Base-by-base conservation (phyloP, 2,329 filamentous ascomycete genomes). In the Seiridium cupressi region DNA sequence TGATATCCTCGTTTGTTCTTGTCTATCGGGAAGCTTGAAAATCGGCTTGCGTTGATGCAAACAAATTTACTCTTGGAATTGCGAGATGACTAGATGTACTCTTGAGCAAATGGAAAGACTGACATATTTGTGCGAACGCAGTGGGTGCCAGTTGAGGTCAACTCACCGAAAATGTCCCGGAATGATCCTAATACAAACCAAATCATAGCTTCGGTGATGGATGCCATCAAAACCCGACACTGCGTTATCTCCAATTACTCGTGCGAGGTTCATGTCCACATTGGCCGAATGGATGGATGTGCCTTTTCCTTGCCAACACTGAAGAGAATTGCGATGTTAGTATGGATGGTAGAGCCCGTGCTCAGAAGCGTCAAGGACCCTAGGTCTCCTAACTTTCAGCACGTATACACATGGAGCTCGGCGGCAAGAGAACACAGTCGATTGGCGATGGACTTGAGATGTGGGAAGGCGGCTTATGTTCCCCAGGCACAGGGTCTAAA, bases 231-330 rank as follows among this genome's bases (percentile, higher is more conserved):
- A 13, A 44, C 62, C 10, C 32, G 47, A n/a, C 68, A 70, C 47
- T 62, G 67, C 0, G 57, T 74, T n/a, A 65, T 66, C 10, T 69
- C 72, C 40, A 77, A 77, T 64, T 68, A 74, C 61, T 74, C 70
- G 3, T 77, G 74, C 60, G 75, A 77, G 60, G 66, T 76, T 3
- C 76, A 78, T 61, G 70, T 77, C 3, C 76, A 78, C 60, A 59
- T 77, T 7, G 76, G 76, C 3, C 71, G 73, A 0, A 56, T 61
- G 26, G 75, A 78, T 35, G 73, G 71, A 11, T 58, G 46, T 4
- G 62, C 69, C 2, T 74, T 74, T 59, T 60, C 68, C 2, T 62
- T 78, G 58, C 47, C 65, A 4, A 73, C 72, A 1, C 65, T 78
- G 13, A 73, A 72, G 65, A 68, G 69, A 32, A 68, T 77, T 3